phyloP scores from a whole-genome alignment of 2,329 filamentous ascomycete species.

The Hysterium pulicare region DNA sequence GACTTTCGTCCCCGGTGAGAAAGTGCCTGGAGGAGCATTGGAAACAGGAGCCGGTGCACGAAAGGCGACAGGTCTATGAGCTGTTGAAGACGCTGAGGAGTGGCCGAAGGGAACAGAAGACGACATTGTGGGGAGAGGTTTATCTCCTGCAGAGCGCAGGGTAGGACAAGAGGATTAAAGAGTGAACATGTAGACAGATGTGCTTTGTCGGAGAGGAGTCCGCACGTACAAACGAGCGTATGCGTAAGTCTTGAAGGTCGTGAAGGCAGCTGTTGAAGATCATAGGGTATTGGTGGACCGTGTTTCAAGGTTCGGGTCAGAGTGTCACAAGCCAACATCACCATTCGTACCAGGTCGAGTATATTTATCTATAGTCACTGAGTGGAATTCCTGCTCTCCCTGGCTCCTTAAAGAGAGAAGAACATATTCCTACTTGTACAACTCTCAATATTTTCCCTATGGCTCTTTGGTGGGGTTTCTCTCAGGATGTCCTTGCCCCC shows the following conservation, averaged over 20 bases:
- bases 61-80: conserved; percentile 35
- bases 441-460: no score
- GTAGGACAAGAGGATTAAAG: conserved; percentile 24
- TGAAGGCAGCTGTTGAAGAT: conserved; percentile 16
- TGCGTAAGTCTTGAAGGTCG: conserved; percentile 1
- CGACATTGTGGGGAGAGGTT: conserved; percentile 35
- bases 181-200: conserved; percentile 26
- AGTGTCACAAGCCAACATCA: conserved; percentile 1
- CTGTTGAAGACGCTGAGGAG: conserved; percentile 29
- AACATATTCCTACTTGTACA: no score
- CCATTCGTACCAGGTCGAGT: background rate
- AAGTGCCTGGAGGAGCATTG: conserved; percentile 65
- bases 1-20: conserved; percentile 91
- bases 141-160: conserved; percentile 33
- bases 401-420: no score
- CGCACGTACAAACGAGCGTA: conserved; percentile 11
- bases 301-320: conserved; percentile 1
- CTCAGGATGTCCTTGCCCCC: no score
- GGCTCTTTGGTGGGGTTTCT: no score
- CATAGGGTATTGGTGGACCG: conserved; percentile 15
- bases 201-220: background rate
- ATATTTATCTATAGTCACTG: background rate
- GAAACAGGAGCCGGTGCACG: conserved; percentile 28
- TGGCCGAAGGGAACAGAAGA: conserved; percentile 36
- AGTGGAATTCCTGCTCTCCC: no score